phyloP scores from a whole-genome alignment of 108 stramenopile genomes.

The Nannochloropsis gaditana region DNA sequence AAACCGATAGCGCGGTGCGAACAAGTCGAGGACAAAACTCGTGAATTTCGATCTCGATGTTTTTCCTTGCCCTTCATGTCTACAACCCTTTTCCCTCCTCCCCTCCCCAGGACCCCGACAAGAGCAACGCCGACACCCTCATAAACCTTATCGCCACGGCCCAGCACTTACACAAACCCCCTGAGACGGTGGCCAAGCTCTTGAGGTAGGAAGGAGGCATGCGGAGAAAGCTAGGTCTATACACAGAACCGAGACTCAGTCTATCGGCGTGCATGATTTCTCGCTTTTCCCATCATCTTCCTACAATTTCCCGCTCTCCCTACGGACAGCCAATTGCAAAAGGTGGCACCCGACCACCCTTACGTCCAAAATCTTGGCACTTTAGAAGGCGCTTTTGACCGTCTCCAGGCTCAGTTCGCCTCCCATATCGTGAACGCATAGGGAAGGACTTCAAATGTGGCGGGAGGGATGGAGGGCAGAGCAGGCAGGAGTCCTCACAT shows the following conservation, averaged over 20 bases:
- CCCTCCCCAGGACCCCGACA: conserved; percentile 48
- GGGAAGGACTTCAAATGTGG: background rate
- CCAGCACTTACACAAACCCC: conserved; percentile 70
- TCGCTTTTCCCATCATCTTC: too few species aligned
- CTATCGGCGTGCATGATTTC: too few species aligned
- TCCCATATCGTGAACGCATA: background rate
- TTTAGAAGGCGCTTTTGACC: background rate
- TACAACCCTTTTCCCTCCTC: background rate
- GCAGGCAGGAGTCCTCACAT: background rate
- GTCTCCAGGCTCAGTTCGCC: background rate
- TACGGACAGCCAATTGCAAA: background rate
- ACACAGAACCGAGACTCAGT: too few species aligned
- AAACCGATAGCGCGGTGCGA: too few species aligned
- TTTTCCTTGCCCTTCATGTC: background rate
- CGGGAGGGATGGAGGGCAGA: background rate
- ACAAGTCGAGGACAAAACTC: background rate
- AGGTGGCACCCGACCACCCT: background rate
- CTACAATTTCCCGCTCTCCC: background rate
- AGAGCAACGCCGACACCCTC: conserved; percentile 71
- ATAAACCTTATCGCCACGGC: conserved; percentile 78
- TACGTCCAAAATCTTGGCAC: background rate
- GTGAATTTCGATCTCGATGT: background rate
- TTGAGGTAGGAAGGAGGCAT: background rate
- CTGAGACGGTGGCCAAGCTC: conserved; percentile 21
- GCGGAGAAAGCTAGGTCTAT: background rate